Base-by-base conservation (phyloP, 352 stramenopile genomes). In the Thalassiosira ordinaria region DNA sequence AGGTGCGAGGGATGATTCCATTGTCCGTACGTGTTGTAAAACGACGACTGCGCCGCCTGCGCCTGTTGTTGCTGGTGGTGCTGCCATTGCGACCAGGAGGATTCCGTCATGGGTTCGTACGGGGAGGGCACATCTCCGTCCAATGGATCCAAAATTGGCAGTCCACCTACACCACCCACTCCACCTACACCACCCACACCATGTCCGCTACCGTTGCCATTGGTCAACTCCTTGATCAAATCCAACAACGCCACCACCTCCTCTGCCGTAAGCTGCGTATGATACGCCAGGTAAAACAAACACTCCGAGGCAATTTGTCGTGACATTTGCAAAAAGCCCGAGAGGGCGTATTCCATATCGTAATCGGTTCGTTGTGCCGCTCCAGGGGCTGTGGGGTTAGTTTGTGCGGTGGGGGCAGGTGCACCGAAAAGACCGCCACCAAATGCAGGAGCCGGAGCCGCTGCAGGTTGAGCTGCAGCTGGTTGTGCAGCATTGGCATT, bases 281-380 rank as follows among this genome's bases (percentile, higher is more conserved):
- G 82, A 69, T 94, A 94, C 2, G 86, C 80, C 9, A 93, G 59
- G 61, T 86, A 92, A 39, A 92, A 92, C 0, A 94, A 55, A 55
- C 66, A 84, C 80, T 92, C 81, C 2, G 74, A 57, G 0, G 86
- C 87, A 29, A 88, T 66, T 24, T 91, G 83, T 27, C 86, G 79
- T 75, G 91, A 75, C 57, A 86, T 47, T 13, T 82, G 67, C 9
- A 44, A 66, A 69, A 91, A 92, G 39, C 74, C 60, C 33, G 85
- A 64, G 41, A 89, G 69, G 14, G 82, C 70, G 49, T 62, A 78
- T 37, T 82, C 70, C 61, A 80, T 80, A 22, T 82, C 75, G 47
- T 79, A 80, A 63, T 61, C 79, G 44, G 57, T 49, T 73, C 61
- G 14, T 51, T 49, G 35, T 33, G 24, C 16, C 9, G 0, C 33